These are phyloP conservation scores for Chaetomium olivaceum DNA, from an alignment of 2,329 filamentous ascomycete species.

Conservation along the genomic window DNA sequence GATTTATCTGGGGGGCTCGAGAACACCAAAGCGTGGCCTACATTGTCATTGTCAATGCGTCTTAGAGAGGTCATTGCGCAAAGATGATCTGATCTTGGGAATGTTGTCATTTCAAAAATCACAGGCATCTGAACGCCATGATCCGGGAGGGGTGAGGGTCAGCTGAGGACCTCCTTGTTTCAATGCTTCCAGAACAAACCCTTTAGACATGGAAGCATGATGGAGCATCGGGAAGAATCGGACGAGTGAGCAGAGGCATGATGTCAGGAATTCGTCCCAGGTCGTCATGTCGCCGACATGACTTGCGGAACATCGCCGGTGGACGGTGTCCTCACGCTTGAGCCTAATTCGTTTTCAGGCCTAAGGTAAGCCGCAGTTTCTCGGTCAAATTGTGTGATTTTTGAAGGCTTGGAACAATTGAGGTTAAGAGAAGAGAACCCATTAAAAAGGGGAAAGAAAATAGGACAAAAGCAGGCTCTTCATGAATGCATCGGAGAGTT, in stretches of 20 bases:
- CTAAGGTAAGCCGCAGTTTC: no score
- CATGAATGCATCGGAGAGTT: neutral
- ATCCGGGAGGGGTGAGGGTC: neutral
- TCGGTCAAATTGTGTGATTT: neutral
- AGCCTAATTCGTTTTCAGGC: no score
- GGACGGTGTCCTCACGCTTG: no score
- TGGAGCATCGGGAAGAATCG: neutral
- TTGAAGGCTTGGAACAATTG: neutral
- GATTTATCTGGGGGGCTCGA: neutral
- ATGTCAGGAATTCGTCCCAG: slow-evolving; percentile 1
- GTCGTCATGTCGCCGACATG: neutral
- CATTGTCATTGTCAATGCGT: neutral
- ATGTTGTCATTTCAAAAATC: neutral
- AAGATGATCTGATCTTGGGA: neutral
- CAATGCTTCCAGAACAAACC: neutral
- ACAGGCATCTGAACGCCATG: neutral
- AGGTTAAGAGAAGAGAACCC: neutral
- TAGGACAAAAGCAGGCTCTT: neutral
- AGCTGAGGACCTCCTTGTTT: neutral
- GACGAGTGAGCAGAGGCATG: neutral
- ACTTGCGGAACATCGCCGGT: no score
- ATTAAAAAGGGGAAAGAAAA: neutral
- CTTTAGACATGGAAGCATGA: neutral
- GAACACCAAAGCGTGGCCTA: neutral
- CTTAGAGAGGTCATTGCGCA: neutral